Base-by-base conservation (phyloP, 2,329 filamentous ascomycete species). In the Scytalidium sp. region DNA sequence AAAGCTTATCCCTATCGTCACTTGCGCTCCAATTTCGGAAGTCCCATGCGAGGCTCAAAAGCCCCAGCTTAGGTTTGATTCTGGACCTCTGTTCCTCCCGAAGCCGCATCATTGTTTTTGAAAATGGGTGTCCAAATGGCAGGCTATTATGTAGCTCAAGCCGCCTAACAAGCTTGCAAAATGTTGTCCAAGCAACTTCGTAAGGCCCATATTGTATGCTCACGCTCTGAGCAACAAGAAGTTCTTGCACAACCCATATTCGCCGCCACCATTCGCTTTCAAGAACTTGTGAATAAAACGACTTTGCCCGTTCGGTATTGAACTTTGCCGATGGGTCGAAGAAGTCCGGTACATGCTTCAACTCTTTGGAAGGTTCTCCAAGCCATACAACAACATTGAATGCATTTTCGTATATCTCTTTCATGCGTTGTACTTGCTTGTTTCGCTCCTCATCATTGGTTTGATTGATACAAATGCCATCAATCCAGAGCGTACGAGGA, bases 141-240 rank as follows among this genome's bases (percentile, higher is more conserved):
- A n/a, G n/a, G n/a, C n/a, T n/a, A n/a, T n/a, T n/a, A n/a, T n/a
- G n/a, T n/a, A n/a, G n/a, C n/a, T n/a, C n/a, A n/a, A n/a, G n/a
- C n/a, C n/a, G n/a, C 17, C 29, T 40, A 2, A 17, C 41, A 2
- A 56, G 25, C 49, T 41, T 46, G 49, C 64, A 64, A 55, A 67
- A 64, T 29, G 65, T 25, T 27, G 50, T 39, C 54, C 51, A 56
- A 7, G 47, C 46, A 6, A 48, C 47, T 20, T 43, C 29, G 17
- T 22, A 15, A 4, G 41, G 25, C 6, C 50, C 49, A 32, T 56
- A 54, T n/a, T 25, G 27, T 20, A 56, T 32, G 3, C 32, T 48
- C 8, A 49, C 27, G n/a, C 42, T 54, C 22, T 44, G 39, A 3
- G 54, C 29, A 13, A 56, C 52, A 3, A 51, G 50, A 19, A 51